Conservation (phyloP, 2,329 filamentous ascomycete genomes). For the Epichloe uncinata region DNA sequence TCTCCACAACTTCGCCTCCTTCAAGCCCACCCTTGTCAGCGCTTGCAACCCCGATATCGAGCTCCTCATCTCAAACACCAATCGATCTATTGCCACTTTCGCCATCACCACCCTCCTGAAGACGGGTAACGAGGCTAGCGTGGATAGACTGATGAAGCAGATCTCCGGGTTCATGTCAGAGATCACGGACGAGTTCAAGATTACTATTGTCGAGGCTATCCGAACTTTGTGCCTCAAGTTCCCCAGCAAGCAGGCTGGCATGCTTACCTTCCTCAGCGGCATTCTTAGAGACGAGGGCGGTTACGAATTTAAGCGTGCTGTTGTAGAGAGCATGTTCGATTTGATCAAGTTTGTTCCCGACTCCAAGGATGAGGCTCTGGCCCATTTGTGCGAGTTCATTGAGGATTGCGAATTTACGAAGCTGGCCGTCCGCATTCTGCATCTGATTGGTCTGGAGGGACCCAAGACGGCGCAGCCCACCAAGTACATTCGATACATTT, state of each 20-base stretch:
- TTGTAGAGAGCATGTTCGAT: conserved; percentile 99
- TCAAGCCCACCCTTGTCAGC: conserved; percentile 87
- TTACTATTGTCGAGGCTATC: conserved; percentile 98
- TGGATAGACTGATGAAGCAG: conserved; percentile 96
- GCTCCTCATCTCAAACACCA: conserved; percentile 88
- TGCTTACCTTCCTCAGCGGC: conserved; percentile 95
- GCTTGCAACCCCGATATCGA: conserved; percentile 97
- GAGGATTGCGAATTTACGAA: conserved; percentile 99
- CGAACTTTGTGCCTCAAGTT: conserved; percentile 95
- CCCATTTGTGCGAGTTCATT: conserved; percentile 96
- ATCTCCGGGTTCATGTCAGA: conserved; percentile 98
- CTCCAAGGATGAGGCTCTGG: conserved; percentile 65
- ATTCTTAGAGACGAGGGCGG: conserved; percentile 93
- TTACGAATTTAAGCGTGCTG: conserved; percentile 94
- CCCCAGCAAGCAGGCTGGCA: conserved; percentile 92
- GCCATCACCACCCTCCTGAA: conserved; percentile 96
- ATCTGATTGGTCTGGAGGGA: conserved; percentile 86
- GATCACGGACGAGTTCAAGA: conserved; percentile 99
- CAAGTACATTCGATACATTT: conserved; percentile 98
- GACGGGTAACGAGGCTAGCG: conserved; percentile 94
- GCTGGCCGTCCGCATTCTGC: conserved; percentile 85
- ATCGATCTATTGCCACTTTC: conserved; percentile 94
- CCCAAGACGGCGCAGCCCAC: conserved; percentile 92
- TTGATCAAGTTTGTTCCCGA: conserved; percentile 98
- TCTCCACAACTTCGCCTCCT: conserved; percentile 88